Evolutionary conservation across 192 early-diverging fungal species (phyloP), one percentile per base, ranked within the genome.

Genomic region (Piromyces finnis): DNA sequence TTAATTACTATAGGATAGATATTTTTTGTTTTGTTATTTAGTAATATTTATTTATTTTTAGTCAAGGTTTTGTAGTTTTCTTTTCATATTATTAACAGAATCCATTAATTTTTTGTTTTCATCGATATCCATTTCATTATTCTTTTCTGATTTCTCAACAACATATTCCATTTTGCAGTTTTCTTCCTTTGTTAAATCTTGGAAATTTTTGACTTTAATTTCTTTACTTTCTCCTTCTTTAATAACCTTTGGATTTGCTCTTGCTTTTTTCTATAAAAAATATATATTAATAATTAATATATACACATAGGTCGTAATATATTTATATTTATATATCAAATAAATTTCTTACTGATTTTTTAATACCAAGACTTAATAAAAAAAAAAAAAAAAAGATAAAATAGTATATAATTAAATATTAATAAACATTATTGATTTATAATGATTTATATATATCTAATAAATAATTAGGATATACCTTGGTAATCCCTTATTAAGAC

Each of bases 401-500:
- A n/a, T n/a, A n/a, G n/a, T n/a, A n/a, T n/a, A n/a, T n/a, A n/a
- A n/a, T n/a, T n/a, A n/a, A n/a, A n/a, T n/a, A n/a, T n/a, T n/a
- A n/a, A n/a, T n/a, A n/a, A n/a, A n/a, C n/a, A n/a, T n/a, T n/a
- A n/a, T n/a, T n/a, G n/a, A n/a, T n/a, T n/a, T n/a, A n/a, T n/a
- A n/a, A n/a, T n/a, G n/a, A n/a, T 35, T 35, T 35, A 7, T 35
- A 35, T 35, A 35, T 35, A 35, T 35, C 12, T 35, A 7, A 35
- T 7, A 35, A 35, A 35, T 35, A 35, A 7, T 35, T 35, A 35
- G 12, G 32, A 37, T 14, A 14, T 85, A 30, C 83, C 90, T 89
- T 26, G 97, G 95, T 81, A 94, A 82, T 0, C 97, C 97, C 39
- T 91, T 88, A 83, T 99, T 96, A 77, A 99, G 83, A 0, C 96